These are phyloP conservation scores for Pythium angustatum DNA, from an alignment of 352 stramenopile species.

Conservation along the genomic window DNA sequence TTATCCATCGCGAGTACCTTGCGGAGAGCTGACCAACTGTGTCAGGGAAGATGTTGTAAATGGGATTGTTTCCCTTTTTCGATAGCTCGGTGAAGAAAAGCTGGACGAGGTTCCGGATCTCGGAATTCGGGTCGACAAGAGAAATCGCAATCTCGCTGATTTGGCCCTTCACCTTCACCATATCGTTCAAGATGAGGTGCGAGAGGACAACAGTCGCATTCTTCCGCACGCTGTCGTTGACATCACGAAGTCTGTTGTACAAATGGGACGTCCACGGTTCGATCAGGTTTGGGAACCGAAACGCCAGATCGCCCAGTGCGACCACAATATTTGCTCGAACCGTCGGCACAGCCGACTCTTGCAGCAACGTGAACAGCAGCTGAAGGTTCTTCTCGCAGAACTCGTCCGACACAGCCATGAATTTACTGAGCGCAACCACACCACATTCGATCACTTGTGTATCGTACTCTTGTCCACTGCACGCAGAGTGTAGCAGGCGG, in stretches of 20 bases:
- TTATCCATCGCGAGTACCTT: constrained; percentile 37
- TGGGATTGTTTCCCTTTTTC: constrained; percentile 95
- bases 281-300: constrained; percentile 97
- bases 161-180: constrained; percentile 99
- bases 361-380: constrained; percentile 93
- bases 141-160: constrained; percentile 95
- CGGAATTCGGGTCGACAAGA: constrained; percentile 91
- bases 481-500: constrained; percentile 77
- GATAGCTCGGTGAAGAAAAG: constrained; percentile 97
- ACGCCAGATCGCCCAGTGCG: constrained; percentile 95
- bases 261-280: constrained; percentile 97
- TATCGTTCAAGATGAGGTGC: constrained; percentile 99
- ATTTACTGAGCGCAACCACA: constrained; percentile 96
- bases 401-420: constrained; percentile 95
- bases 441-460: constrained; percentile 90
- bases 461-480: constrained; percentile 62
- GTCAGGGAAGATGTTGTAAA: constrained; percentile 99
- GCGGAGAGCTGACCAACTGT: constrained; percentile 93
- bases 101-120: constrained; percentile 93
- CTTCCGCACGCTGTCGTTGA: constrained; percentile 90
- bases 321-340: constrained; percentile 97
- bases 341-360: constrained; percentile 59
- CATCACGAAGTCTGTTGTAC: constrained; percentile 93
- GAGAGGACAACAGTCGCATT: constrained; percentile 98
- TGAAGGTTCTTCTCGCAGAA: constrained; percentile 96